Evolutionary conservation across 148 eudicot species (phyloP), one percentile per base, ranked within the genome.

Genomic region (Cornus kousa): DNA sequence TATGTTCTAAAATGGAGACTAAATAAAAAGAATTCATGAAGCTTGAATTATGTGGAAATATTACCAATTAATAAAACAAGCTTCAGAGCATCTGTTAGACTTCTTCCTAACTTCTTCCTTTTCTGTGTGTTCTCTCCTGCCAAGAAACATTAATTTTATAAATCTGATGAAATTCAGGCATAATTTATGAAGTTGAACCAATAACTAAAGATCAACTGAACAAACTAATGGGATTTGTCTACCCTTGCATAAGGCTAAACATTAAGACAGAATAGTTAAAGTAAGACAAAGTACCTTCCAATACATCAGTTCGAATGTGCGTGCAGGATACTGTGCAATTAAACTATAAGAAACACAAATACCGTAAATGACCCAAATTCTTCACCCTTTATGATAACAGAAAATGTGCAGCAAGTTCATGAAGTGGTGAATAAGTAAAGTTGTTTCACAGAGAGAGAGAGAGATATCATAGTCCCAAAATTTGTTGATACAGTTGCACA

Each of bases 1-100:
- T 50, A 72, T 77, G 33, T 31, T 28, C 73, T 50, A 48, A 68
- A 43, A 50, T 13, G 50, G 73, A 77, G 20, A 74, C 48, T 48
- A 60, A 32, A 10, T 20, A 20, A 59, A 3, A 76, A 40, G 48
- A 22, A 39, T 43, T 55, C 10, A 17, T 7, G n/a, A 31, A 53
- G 65, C 7, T 28, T 48, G 57, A 68, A 35, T 7, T 35, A 33
- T 73, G 66, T 35, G 9, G 78, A 57, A 77, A 28, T 60, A 81
- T 72, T 88, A 97, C 99, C 99, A 80, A 97, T 90, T 73, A 94
- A 85, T 77, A 89, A 80, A 70, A 97, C 92, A 71, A 97, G 95
- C 85, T 97, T 97, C 78, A 97, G 75, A 74, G 98, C 98, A 75
- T 97, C 95, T 33, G 94, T 89, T 60, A 97, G 87, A 82, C 90